Percentiles rank a stretch among this genome's conserved stretches.
Evolutionary conservation across 2,329 filamentous ascomycete genomes (phyloP).

Genomic region (Stylonectria norvegica): DNA sequence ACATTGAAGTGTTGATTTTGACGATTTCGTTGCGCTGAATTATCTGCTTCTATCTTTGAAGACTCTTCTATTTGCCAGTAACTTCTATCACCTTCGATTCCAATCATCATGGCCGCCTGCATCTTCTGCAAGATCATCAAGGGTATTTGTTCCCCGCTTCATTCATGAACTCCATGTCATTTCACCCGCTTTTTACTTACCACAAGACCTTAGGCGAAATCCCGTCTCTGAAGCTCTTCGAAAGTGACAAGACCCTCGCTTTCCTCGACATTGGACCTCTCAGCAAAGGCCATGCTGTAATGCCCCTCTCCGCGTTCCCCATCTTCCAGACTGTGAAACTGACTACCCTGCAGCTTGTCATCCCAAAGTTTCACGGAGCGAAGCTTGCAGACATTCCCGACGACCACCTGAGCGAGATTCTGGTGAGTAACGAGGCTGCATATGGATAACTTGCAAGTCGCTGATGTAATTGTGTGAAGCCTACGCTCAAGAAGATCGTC

Average conservation of each 20-base stretch:
- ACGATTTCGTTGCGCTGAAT: too few relatives aligned
- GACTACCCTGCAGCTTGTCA: slow-evolving; percentile 68
- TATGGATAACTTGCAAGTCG: neutral
- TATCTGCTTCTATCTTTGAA: neutral
- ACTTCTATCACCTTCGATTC: neutral
- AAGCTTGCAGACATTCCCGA: slow-evolving; percentile 94
- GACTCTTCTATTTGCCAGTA: neutral
- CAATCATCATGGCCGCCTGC: slow-evolving; percentile 49
- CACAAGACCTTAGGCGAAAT: slow-evolving; percentile 69
- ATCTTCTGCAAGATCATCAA: slow-evolving; percentile 99
- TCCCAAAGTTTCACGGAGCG: slow-evolving; percentile 89
- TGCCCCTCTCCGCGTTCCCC: too few relatives aligned
- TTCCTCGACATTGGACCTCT: slow-evolving; percentile 96
- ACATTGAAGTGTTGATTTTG: too few relatives aligned
- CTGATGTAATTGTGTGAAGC: slow-evolving; percentile 21
- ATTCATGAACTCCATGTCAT: neutral
- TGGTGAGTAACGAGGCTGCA: slow-evolving; percentile 50
- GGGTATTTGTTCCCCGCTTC: slow-evolving; percentile 47
- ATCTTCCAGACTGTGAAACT: too few relatives aligned
- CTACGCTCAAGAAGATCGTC: slow-evolving; percentile 75
- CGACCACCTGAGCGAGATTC: slow-evolving; percentile 75
- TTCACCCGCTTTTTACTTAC: slow-evolving; percentile 4
- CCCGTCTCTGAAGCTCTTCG: slow-evolving; percentile 92
- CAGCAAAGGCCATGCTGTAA: slow-evolving; percentile 84
- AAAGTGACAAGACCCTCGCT: slow-evolving; percentile 87